Conservation (phyloP, 2,329 filamentous ascomycete species). For the Aaosphaeria pasadenensis region DNA sequence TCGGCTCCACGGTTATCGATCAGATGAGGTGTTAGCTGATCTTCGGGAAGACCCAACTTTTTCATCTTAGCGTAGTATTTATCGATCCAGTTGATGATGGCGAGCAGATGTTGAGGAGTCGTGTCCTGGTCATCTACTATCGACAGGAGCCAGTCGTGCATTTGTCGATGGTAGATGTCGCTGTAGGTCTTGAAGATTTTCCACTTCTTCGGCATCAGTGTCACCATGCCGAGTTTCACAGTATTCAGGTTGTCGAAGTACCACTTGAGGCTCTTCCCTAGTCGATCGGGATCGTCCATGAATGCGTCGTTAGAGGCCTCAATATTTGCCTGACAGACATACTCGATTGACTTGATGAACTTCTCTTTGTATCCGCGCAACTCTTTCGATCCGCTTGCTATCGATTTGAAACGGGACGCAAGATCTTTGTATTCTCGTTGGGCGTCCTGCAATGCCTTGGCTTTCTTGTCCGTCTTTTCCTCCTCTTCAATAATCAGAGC, state of each 20-base stretch:
- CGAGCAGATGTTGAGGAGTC: conserved; percentile 82
- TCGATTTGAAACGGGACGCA: conserved; percentile 88
- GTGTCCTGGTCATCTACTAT: conserved; percentile 81
- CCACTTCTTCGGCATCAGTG: conserved; percentile 94
- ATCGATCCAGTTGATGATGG: conserved; percentile 91
- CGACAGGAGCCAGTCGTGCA: conserved; percentile 88
- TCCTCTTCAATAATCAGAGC: conserved; percentile 92
- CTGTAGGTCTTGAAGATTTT: conserved; percentile 89
- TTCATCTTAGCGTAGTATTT: conserved; percentile 96
- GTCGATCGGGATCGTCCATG: conserved; percentile 72
- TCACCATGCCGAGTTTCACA: conserved; percentile 87
- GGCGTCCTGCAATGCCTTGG: conserved; percentile 87
- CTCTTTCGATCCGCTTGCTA: conserved; percentile 88
- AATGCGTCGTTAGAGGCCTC: conserved; percentile 70
- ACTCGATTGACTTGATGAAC: conserved; percentile 76
- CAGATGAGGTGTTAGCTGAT: conserved; percentile 79
- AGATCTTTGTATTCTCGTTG: conserved; percentile 95
- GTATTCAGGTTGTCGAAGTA: conserved; percentile 97
- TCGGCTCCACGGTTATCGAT: conserved; percentile 88
- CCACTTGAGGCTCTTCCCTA: conserved; percentile 91
- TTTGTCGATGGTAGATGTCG: conserved; percentile 85
- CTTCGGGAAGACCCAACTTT: conserved; percentile 75
- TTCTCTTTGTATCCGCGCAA: conserved; percentile 96
- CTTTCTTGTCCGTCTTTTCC: conserved; percentile 92
- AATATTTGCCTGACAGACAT: conserved; percentile 72